Evolutionary conservation across 192 early-diverging fungal genomes (phyloP), one percentile per base, ranked within the genome.

Genomic region (Linnemannia elongata): DNA sequence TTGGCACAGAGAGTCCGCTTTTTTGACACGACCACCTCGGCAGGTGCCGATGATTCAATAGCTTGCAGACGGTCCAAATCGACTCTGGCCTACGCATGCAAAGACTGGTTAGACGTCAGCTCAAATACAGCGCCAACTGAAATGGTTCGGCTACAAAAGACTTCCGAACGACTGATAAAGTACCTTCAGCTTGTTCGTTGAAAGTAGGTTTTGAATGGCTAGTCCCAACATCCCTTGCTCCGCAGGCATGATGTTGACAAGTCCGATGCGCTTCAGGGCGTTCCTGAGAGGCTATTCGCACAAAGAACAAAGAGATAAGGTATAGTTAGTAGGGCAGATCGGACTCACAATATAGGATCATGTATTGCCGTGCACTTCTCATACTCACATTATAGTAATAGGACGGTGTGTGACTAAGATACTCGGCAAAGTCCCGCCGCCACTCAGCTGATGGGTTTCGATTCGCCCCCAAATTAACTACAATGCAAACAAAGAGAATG

Each of bases 351-450:
- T 15, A 18, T 1, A 39, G 15, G 18, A 52, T 52, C 49, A 4
- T 52, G 20, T n/a, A n/a, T 17, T 22, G 10, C 49, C 17, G 22
- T 45, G 6, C 49, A 20, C 20, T 20, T 6, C 0, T 35, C 60
- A 89, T 89, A 24, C 94, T 82, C 45, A 92, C 93, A 54, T 90
- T 88, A 35, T 92, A 88, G 60, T 94, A 94, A 81, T 95, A 94
- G 3, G 89, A 88, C 6, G 93, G 94, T 6, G 92, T 93, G 41
- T 94, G 92, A 72, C 92, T 93, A 72, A 95, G 75, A 60, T 94
- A 94, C 76, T 91, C 90, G 24, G 89, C 85, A 79, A 94, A 92
- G 52, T 94, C 93, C n/a, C 89, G 88, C 3, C 83, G 80, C 91
- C 91, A 94, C 39, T 77, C 86, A 4, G 90, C 72, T n/a, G 88